Evolutionary conservation across 108 stramenopile species (phyloP), one percentile per base, ranked within the genome.

Genomic region (Nitzschia palea): DNA sequence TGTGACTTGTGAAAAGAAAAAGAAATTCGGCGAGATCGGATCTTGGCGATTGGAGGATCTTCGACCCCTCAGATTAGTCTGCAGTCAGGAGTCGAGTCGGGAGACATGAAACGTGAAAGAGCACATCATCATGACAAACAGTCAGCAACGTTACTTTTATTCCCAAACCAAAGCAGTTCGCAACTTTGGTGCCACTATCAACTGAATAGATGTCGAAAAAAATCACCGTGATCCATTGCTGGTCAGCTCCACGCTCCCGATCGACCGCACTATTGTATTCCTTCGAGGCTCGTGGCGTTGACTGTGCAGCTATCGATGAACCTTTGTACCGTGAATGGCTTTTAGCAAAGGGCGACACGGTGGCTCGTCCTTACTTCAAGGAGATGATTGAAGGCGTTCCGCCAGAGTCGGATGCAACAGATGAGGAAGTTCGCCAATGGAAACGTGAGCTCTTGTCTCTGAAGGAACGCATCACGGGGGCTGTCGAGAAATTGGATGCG

Each of bases 191-290:
- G n/a, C n/a, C n/a, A n/a, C n/a, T n/a, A n/a, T n/a, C n/a, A n/a
- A n/a, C 14, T 40, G n/a, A 20, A 42, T 40, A 5, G 23, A 62
- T 69, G 60, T 48, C 34, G 32, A 80, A 67, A 48, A 66, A 43
- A 43, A 64, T 90, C 17, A 89, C 91, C 1, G 74, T 94, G 12
- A 65, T 97, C 28, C 95, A 97, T 61, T 94, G 95, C 62, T 97
- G 97, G 97, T 87, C 86, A 34, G 90, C 86, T 12, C 95, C 97
- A 6, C 84, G 97, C 8, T 90, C 86, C 43, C 84, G 93, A 17
- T 93, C 91, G 23, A 97, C 97, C 14, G 93, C 95, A 2, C 79
- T 96, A 14, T 78, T 97, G 47, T 97, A 97, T 67, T 87, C 88
- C 55, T 97, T 96, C 60, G 89, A 91, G 33, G 77, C 81, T 4